Evolutionary conservation across 73 alveolate genomes (phyloP), one percentile per base, ranked within the genome.

Genomic region (Urostyla sp.): DNA sequence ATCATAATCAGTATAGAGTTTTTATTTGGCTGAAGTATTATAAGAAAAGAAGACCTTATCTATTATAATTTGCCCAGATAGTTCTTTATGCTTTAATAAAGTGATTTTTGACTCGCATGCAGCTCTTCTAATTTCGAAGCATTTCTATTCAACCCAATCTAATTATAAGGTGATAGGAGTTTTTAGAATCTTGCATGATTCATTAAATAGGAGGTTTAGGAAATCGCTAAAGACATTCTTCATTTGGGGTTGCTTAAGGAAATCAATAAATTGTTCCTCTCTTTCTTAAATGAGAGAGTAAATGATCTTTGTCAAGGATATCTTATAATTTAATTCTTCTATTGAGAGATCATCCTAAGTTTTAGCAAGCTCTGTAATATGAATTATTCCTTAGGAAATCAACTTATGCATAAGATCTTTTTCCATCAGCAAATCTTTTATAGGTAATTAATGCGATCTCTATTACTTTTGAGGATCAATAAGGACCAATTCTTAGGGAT

Each of bases 21-120:
- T 53, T 27, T 75, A 31, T 0, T 24, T 1, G 11, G 20, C 1
- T 0, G 34, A 23, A 4, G 87, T 52, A 54, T 36, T 56, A 15
- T 54, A 75, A 54, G 56, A 23, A 59, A 75, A 57, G 59, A 75
- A 50, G 40, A 36, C 74, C 18, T 75, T 55, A 21, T 75, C 87
- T 21, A 75, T 75, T 35, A 75, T 53, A 13, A 50, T 52, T 36
- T 38, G 30, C n/a, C 72, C 74, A 26, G 59, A 36, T 24, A 38
- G 23, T 18, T 75, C 74, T 26, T 54, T 53, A 13, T 34, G 54
- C 40, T 50, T 36, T 38, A 50, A 38, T 21, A 75, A 24, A 20
- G 78, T 55, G 28, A 34, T 56, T 23, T 54, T 50, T 6, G 78
- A 55, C 67, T 75, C 87, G 27, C 87, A 75, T 16, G 87, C 87